phyloP scores from a whole-genome alignment of 2,329 filamentous ascomycete genomes.

The Botryotinia narcissicola region DNA sequence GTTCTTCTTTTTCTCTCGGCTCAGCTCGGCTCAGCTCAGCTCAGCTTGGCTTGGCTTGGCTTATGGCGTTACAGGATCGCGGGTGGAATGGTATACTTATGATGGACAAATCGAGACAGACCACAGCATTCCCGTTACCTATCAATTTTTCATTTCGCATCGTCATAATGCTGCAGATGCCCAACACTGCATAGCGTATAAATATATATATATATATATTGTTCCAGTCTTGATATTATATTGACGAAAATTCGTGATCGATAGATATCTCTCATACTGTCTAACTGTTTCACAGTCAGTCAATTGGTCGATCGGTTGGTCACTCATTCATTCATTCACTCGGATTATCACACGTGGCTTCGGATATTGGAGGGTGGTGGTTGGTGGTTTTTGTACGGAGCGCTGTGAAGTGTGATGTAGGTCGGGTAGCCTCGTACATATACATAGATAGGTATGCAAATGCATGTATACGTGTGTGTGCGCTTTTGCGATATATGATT shows the following conservation, averaged over 20 bases:
- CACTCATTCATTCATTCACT: too few species aligned
- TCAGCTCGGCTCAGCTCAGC: too few species aligned
- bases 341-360: neutral
- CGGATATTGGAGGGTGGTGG: too few species aligned
- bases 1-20: neutral
- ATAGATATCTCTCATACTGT: too few species aligned
- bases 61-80: neutral
- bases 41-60: neutral
- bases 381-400: neutral
- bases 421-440: neutral
- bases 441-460: neutral
- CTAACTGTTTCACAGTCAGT: neutral
- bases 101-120: neutral
- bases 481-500: too few species aligned
- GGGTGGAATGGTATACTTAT: neutral
- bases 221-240: neutral
- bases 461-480: too few species aligned
- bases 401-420: too few species aligned
- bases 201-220: neutral
- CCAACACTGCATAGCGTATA: neutral
- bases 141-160: neutral
- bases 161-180: neutral
- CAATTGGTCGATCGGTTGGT: too few species aligned
- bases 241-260: neutral
- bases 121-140: neutral